These are phyloP conservation scores for Helichrysum umbraculigerum DNA, from an alignment of 129 eudicot genomes.

Conservation along the genomic window DNA sequence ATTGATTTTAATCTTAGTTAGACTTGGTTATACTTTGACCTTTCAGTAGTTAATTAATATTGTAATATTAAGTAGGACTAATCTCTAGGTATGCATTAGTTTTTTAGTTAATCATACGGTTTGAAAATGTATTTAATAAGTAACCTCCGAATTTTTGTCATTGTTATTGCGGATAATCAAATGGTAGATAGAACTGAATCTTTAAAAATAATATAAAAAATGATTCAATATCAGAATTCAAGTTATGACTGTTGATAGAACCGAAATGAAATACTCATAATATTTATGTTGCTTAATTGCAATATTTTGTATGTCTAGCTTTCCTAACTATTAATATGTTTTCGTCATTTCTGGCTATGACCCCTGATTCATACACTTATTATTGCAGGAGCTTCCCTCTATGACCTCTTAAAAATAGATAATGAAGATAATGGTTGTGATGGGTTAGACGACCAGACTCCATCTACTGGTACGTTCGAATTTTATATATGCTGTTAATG, in stretches of 20 bases:
- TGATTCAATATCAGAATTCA: neutral
- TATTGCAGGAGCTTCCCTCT: constrained; percentile 47
- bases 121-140: neutral
- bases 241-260: constrained; percentile 14
- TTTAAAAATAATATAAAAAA: too few species aligned
- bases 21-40: neutral
- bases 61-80: neutral
- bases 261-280: neutral
- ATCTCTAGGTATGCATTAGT: neutral
- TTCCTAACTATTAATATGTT: neutral
- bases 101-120: neutral
- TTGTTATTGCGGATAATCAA: neutral
- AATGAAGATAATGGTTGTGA: constrained; percentile 16
- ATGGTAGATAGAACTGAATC: neutral
- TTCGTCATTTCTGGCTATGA: constrained; percentile 12
- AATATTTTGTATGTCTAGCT: neutral
- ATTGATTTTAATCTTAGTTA: neutral
- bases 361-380: constrained; percentile 2
- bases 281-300: neutral
- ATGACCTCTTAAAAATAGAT: constrained; percentile 44
- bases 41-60: neutral
- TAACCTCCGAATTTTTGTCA: neutral
- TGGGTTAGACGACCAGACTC: constrained; percentile 21
- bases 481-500: neutral
- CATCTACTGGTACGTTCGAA: constrained; percentile 28